A percentile compares a stretch with the other conserved stretches of the same genome.
phyloP scores from a whole-genome alignment of 768 basidiomycete species.

The Russula foetens region DNA sequence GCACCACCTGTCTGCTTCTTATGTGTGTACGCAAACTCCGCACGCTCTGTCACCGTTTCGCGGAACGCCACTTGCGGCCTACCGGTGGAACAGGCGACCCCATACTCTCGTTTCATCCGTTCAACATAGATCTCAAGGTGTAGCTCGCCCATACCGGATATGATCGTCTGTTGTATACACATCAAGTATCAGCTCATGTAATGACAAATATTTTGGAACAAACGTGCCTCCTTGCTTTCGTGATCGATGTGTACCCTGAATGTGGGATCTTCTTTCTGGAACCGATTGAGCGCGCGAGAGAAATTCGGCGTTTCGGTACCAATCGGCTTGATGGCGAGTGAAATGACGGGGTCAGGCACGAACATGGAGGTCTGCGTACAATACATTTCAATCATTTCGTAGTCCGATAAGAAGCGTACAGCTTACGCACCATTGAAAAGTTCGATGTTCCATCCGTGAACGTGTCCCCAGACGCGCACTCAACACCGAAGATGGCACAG shows the following conservation, averaged over 20 bases:
- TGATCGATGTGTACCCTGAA: conserved; percentile 95
- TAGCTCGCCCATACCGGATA: conserved; percentile 98
- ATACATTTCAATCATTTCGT: background rate
- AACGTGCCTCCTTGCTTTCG: conserved; percentile 82
- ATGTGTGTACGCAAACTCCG: conserved; percentile 85
- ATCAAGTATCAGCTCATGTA: background rate
- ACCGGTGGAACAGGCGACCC: conserved; percentile 85
- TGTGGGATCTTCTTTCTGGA: conserved; percentile 98
- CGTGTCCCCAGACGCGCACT: conserved; percentile 96
- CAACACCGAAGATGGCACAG: conserved; percentile 98
- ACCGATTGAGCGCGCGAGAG: conserved; percentile 91
- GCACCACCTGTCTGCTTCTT: conserved; percentile 98
- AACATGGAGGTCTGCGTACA: conserved; percentile 84
- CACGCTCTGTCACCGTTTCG: conserved; percentile 81
- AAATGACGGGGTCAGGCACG: conserved; percentile 97
- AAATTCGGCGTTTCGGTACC: conserved; percentile 95
- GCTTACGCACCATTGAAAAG: conserved; percentile 79
- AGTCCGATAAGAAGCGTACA: background rate
- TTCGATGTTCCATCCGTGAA: conserved; percentile 89
- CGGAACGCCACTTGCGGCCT: conserved; percentile 96
- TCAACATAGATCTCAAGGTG: conserved; percentile 99
- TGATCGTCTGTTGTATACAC: conserved; percentile 68
- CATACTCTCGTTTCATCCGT: conserved; percentile 97
- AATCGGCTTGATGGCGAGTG: conserved; percentile 84
- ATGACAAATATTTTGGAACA: background rate